A percentile compares a stretch with the other conserved stretches of the same genome.
Evolutionary conservation across 805 yeast genomes (phyloP).

Genomic region (Zygotorulaspora sp.): DNA sequence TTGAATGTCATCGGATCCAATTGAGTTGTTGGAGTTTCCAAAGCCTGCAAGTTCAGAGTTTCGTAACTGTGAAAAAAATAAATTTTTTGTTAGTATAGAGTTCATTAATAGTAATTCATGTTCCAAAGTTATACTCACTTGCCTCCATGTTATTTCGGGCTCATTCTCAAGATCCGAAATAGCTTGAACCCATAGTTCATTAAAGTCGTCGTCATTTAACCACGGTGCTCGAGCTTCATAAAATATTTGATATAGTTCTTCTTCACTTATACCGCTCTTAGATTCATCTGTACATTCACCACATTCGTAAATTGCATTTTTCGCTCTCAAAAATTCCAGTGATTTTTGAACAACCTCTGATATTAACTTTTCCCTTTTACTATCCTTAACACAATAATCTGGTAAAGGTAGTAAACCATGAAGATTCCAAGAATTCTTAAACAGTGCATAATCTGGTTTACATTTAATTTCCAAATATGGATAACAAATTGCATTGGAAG

Average conservation of each 20-base stretch:
- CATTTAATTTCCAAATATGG: slow-evolving; percentile 59
- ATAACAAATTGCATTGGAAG: slow-evolving; percentile 73
- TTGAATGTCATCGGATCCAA: slow-evolving; percentile 39
- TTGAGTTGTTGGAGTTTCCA: slow-evolving; percentile 38
- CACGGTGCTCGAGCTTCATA: slow-evolving; percentile 35
- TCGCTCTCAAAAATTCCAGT: slow-evolving; percentile 57
- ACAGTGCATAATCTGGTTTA: slow-evolving; percentile 58
- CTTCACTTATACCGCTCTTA: slow-evolving; percentile 48
- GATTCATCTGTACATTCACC: slow-evolving; percentile 46
- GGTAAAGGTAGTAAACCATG: slow-evolving; percentile 56
- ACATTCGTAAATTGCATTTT: slow-evolving; percentile 62
- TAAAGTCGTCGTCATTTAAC: slow-evolving; percentile 49
- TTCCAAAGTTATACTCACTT: slow-evolving; percentile 41
- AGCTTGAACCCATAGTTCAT: slow-evolving; percentile 69
- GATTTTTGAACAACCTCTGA: slow-evolving; percentile 63
- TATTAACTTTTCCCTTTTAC: slow-evolving; percentile 61
- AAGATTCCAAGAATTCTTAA: slow-evolving; percentile 31
- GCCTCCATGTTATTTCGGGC: slow-evolving; percentile 75
- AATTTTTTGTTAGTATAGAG: slow-evolving; percentile 22
- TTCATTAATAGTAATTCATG: slow-evolving; percentile 3
- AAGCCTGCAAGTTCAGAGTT: slow-evolving; percentile 36
- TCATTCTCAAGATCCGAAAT: slow-evolving; percentile 55
- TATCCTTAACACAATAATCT: slow-evolving; percentile 70
- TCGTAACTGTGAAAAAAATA: slow-evolving; percentile 27
- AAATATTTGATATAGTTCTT: slow-evolving; percentile 51